Evolutionary conservation across 345 rosid species (phyloP).

Genomic region (Triadica sebifera): DNA sequence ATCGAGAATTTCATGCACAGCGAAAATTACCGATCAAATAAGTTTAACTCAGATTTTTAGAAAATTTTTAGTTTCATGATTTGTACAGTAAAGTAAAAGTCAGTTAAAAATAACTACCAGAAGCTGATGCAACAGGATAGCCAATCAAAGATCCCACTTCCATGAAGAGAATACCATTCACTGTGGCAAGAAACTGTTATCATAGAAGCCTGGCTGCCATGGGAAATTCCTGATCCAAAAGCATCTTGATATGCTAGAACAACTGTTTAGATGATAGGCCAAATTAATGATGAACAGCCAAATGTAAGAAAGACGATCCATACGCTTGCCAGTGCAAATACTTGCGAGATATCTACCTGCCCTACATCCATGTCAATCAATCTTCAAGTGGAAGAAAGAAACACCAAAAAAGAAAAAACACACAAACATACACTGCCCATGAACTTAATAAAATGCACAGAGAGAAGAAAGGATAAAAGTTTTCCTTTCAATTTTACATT

Average conservation of each 20-base stretch:
- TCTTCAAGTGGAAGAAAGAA: constrained; percentile 47
- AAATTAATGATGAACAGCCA: constrained; percentile 56
- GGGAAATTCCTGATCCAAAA: constrained; percentile 37
- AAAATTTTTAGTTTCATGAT: not conserved
- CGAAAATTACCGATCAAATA: not conserved
- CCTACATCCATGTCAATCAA: constrained; percentile 83
- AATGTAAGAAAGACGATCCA: constrained; percentile 75
- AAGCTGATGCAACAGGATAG: constrained; percentile 71
- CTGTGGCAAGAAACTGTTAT: constrained; percentile 46
- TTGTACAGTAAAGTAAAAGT: not conserved
- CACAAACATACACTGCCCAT: not conserved
- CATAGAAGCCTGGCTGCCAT: constrained; percentile 41
- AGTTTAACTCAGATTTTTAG: not conserved
- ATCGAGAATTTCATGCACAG: not conserved
- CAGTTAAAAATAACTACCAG: constrained; percentile 45
- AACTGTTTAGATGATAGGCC: constrained; percentile 57
- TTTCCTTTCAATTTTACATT: not conserved
- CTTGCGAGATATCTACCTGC: constrained; percentile 98
- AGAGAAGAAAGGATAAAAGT: not conserved
- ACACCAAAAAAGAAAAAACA: too few relatives aligned
- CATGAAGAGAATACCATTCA: constrained; percentile 61
- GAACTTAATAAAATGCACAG: not conserved
- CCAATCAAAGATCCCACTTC: constrained; percentile 67
- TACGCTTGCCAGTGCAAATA: constrained; percentile 68
- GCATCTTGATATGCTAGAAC: constrained; percentile 59